Base-by-base conservation (phyloP, 139 green algal species). In the Micromonas commoda region DNA sequence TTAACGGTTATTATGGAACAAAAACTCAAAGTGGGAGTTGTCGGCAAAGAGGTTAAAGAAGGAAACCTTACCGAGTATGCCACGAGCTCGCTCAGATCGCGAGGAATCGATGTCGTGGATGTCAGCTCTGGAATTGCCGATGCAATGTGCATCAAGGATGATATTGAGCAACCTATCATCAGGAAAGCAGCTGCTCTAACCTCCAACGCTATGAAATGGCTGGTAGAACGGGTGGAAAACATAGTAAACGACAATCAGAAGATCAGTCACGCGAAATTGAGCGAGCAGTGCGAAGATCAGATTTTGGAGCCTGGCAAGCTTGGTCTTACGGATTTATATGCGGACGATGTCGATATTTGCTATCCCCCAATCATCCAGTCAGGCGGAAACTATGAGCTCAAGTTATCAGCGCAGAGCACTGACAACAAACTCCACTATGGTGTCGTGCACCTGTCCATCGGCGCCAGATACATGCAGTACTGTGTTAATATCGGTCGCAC, bases 331-430 rank as follows among this genome's bases (percentile, higher is more conserved):
- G 37, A 75, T 29, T 32, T 78, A n/a, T 6, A 37, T 26, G 38
- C 82, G 0, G 93, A 97, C 13, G 90, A 92, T 29, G 86, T 94
- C 24, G 95, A 99, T 83, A 90, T 97, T 34, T 94, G 92, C 35
- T 99, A 98, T 85, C 88, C 88, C 1, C 94, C 96, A 28, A 86
- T 97, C 52, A 88, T 98, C 63, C 93, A 97, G 83, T 90, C 80
- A 31, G 89, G 93, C 1, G 83, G 87, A 19, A 64, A 78, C 26
- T 81, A 84, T 82, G 91, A 97, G 79, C 83, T 96, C 16, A 86
- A 86, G 51, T 69, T 81, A 24, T 81, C 29, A 34, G 86, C 86
- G 16, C 70, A 81, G 38, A 86, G 77, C 77, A 87, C 86, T 29
- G 86, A 91, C 61, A 77, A 87, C 2, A 26, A 64, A 28, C 79